phyloP scores from a whole-genome alignment of 768 basidiomycete genomes.

The Suillus subluteus region DNA sequence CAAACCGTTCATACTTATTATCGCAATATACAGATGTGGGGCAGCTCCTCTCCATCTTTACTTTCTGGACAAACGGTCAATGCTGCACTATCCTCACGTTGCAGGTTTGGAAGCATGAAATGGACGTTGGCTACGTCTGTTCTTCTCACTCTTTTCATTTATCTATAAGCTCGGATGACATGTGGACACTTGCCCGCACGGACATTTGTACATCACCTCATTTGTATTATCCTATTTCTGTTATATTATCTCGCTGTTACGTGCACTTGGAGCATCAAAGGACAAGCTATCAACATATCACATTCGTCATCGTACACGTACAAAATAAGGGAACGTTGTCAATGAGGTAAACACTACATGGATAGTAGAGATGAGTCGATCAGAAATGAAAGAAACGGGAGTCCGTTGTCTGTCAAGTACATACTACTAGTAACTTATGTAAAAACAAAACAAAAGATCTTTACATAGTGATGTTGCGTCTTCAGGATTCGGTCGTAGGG shows the following conservation, averaged over 20 bases:
- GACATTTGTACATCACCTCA: neutral
- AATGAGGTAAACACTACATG: neutral
- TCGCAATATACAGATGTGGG: constrained; percentile 74
- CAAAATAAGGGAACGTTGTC: neutral
- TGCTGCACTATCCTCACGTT: constrained; percentile 14
- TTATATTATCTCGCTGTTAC: neutral
- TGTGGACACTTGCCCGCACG: neutral
- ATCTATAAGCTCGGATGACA: neutral
- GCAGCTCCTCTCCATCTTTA: constrained; percentile 52
- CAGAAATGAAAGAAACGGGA: neutral
- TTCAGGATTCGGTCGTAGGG: no score
- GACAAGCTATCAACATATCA: neutral
- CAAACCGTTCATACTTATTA: constrained; percentile 72
- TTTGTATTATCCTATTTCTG: neutral
- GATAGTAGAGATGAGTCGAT: neutral
- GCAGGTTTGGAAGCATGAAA: neutral
- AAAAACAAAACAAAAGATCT: no score
- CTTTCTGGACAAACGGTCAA: constrained; percentile 28
- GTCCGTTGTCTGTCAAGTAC: neutral
- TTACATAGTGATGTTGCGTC: no score
- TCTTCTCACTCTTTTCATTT: constrained; percentile 1
- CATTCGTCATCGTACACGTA: neutral
- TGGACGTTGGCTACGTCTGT: constrained; percentile 6
- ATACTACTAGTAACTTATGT: neutral
- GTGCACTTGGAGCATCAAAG: neutral